A percentile compares a stretch with the other conserved stretches of the same genome.
phyloP scores from a whole-genome alignment of 2,329 filamentous ascomycete genomes.

The Paecilomyces fulvus region DNA sequence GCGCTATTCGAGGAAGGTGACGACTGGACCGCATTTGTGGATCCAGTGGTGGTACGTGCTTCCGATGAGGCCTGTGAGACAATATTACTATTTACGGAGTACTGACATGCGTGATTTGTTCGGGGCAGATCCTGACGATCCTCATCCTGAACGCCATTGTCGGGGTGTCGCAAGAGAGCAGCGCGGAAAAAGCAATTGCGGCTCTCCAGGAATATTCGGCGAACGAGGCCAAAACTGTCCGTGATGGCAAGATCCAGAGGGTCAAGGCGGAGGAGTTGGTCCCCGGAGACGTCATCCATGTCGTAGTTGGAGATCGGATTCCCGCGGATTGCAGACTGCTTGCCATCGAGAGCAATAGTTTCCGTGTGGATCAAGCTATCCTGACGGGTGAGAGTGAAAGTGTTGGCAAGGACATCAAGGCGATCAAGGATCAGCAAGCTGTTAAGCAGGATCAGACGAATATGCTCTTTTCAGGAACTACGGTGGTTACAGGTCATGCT shows the following conservation, averaged over 20 bases:
- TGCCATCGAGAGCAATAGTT: conserved; percentile 92
- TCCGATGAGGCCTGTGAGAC: neutral
- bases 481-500: conserved; percentile 88
- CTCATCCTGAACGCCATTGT: conserved; percentile 94
- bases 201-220: conserved; percentile 98
- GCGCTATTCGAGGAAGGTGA: conserved; percentile 89
- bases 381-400: conserved; percentile 97
- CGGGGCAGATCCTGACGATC: conserved; percentile 78
- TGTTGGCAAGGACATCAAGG: conserved; percentile 69
- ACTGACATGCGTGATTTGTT: conserved; percentile 10
- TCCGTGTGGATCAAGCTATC: conserved; percentile 92
- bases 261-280: conserved; percentile 97
- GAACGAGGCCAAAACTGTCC: conserved; percentile 89
- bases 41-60: conserved; percentile 76
- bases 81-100: conserved; percentile 1
- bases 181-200: conserved; percentile 95
- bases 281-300: conserved; percentile 81
- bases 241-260: conserved; percentile 69
- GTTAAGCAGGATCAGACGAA: conserved; percentile 98
- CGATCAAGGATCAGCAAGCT: conserved; percentile 67
- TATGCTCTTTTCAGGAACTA: conserved; percentile 97
- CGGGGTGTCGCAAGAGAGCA: conserved; percentile 96
- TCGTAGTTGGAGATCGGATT: conserved; percentile 84
- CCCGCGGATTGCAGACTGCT: conserved; percentile 90
- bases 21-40: conserved; percentile 95